Base-by-base conservation (phyloP, 306 rosid genomes). In the Quercus agrifolia region DNA sequence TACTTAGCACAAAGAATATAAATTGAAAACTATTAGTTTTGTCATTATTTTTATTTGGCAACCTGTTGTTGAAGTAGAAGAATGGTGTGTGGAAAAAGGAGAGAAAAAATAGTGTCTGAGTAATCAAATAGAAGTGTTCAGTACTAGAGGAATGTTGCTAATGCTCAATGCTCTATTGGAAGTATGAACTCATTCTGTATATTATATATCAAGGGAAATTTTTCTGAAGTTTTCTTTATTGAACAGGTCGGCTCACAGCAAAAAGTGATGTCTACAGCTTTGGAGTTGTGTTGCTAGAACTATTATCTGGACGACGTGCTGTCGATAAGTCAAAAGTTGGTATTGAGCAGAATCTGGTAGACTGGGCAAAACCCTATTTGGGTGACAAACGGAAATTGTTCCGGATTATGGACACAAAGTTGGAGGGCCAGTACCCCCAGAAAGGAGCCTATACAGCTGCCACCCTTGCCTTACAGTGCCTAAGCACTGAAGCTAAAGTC, bases 251-350 rank as follows among this genome's bases (percentile, higher is more conserved):
- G 51, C 76, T 95, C 41, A 95, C 98, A 0, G 90, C 98, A 3
- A 95, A 95, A 38, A 92, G 99, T 56, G 99, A 95, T 12, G 98
- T 95, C 7, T 95, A 95, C 74, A 92, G 99, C 66, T 95, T 93
- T 73, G 99, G 98, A 25, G 99, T 95, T 25, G 99, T 95, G 77
- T 63, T 95, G 74, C 85, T 92, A 23, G 99, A 95, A 77, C 89
- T 95, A 25, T 52, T 95, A 67, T 87, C 97, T 0, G 99, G 99
- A 68, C 82, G 92, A 68, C 92, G 94, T 3, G 98, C 98, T 0
- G 94, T 90, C 2, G 98, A 94, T 54, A 90, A 88, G 80, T 56
- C 89, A 4, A 90, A 85, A 73, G 77, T 84, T 0, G 97, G 88
- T 4, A 41, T 83, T 46, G 99, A 95, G 71, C 97, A 90, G 78